Evolutionary conservation across 768 basidiomycete genomes (phyloP).

Genomic region (Leucosporidium yakuticum): DNA sequence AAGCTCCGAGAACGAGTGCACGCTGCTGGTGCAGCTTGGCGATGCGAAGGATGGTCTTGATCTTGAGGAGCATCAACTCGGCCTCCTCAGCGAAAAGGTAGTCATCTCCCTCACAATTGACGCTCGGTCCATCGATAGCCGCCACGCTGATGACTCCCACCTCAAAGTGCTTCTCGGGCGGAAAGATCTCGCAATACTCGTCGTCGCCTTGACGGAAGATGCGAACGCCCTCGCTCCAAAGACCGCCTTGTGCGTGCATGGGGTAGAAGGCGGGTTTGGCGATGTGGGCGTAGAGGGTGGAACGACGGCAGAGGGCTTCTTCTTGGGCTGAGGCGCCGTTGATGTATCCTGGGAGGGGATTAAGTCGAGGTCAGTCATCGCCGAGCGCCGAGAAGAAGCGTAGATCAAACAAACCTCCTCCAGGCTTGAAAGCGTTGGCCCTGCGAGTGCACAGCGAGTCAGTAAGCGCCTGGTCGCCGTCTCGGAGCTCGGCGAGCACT

Average conservation of each 20-base stretch:
- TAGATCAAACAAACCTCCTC: background rate
- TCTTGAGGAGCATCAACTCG: background rate
- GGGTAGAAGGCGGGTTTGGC: background rate
- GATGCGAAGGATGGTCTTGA: constrained; percentile 5
- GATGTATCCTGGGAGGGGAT: background rate
- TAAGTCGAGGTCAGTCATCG: no score
- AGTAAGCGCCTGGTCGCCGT: background rate
- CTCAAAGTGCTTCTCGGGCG: background rate
- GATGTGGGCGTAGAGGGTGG: constrained; percentile 9
- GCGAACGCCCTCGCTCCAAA: background rate
- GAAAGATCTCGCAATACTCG: background rate
- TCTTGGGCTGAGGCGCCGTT: constrained; percentile 10
- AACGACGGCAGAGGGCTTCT: constrained; percentile 8
- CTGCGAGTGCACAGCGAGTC: background rate
- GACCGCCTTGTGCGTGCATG: background rate
- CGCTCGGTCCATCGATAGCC: background rate
- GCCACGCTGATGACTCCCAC: background rate
- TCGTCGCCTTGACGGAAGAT: constrained; percentile 1
- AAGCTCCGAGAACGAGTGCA: constrained; percentile 3
- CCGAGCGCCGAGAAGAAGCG: no score
- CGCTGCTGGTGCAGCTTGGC: background rate
- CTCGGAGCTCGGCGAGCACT: background rate
- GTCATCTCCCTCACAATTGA: background rate
- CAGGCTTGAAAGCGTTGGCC: constrained; percentile 1
- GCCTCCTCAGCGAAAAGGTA: background rate